These are phyloP conservation scores for Talaromyces sp. DNA, from an alignment of 2,329 filamentous ascomycete species.

Conservation along the genomic window DNA sequence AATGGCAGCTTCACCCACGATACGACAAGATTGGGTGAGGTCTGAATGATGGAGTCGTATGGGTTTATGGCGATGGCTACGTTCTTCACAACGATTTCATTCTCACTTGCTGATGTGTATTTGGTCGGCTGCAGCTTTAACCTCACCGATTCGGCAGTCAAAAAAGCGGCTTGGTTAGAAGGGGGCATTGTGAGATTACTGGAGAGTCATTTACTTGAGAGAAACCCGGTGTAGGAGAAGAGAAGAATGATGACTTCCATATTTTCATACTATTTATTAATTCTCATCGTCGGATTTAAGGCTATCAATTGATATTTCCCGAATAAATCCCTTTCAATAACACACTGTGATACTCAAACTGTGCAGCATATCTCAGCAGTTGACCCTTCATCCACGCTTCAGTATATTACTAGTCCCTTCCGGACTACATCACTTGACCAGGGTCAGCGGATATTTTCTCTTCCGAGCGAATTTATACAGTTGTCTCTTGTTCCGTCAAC, in stretches of 20 bases:
- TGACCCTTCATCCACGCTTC: too few relatives aligned
- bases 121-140: not conserved
- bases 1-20: slow-evolving; percentile 28
- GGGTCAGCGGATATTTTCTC: too few relatives aligned
- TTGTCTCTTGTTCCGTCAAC: too few relatives aligned
- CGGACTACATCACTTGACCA: too few relatives aligned
- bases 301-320: not conserved
- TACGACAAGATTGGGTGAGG: slow-evolving; percentile 12
- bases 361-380: too few relatives aligned
- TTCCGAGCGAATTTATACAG: too few relatives aligned
- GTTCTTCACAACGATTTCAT: slow-evolving; percentile 27
- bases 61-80: slow-evolving; percentile 30
- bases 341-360: too few relatives aligned
- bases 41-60: slow-evolving; percentile 38
- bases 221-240: not conserved
- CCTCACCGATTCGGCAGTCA: not conserved
- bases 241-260: not conserved
- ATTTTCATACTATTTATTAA: not conserved
- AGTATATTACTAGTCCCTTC: not conserved
- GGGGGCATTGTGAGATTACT: not conserved
- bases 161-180: not conserved
- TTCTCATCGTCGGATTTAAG: not conserved
- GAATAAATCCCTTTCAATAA: not conserved
- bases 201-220: not conserved
- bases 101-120: not conserved